Evolutionary conservation across 495 filamentous ascomycete genomes (phyloP).

Genomic region (Aspergillus mulundensis): DNA sequence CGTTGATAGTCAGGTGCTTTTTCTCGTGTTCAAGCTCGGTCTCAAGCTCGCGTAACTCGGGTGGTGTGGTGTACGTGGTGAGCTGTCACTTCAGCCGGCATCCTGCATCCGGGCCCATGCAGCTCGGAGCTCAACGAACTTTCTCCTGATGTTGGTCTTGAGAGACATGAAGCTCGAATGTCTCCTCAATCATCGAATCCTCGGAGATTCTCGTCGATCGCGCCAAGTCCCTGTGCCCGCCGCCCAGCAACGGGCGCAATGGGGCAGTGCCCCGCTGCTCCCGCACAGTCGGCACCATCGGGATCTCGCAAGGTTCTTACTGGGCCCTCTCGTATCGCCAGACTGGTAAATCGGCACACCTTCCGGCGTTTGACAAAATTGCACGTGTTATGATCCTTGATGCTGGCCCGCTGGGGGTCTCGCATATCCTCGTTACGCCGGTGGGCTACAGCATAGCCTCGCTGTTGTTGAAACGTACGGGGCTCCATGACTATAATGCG

Average conservation of each 20-base stretch:
- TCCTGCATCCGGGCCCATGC: neutral
- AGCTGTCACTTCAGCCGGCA: neutral
- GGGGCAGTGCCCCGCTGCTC: constrained; percentile 2
- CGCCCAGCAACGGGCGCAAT: neutral
- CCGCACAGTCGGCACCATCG: neutral
- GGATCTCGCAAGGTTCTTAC: neutral
- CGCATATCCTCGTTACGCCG: no score
- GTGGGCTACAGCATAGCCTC: no score
- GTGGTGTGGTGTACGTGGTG: neutral
- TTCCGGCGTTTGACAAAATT: neutral
- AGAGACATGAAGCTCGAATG: no score
- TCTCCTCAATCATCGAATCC: neutral
- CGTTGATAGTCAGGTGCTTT: neutral
- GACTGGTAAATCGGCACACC: neutral
- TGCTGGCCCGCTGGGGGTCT: no score
- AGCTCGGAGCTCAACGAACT: neutral
- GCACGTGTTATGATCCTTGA: no score
- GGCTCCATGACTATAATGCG: no score
- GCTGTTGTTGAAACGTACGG: no score
- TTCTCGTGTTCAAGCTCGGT: neutral
- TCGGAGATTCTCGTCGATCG: neutral
- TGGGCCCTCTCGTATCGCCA: neutral
- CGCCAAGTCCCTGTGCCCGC: neutral
- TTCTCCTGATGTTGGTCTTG: no score
- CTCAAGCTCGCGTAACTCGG: neutral